Conservation (phyloP, 371 early-diverging fungal genomes). For the Rhizopus microsporus region DNA sequence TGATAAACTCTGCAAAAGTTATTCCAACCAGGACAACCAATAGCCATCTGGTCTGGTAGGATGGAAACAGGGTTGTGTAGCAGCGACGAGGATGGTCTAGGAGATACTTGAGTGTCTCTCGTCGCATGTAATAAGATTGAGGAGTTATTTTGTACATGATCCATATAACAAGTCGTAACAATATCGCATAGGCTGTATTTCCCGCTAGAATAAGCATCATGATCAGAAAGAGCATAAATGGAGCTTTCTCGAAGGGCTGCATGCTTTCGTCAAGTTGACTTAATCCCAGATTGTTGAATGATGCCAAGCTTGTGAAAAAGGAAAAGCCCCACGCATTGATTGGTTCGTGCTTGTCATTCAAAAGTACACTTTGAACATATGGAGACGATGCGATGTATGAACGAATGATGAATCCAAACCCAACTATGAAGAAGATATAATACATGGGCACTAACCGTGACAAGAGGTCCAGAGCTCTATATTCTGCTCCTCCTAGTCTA, state of each 20-base stretch:
- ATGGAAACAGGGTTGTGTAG: conserved; percentile 42
- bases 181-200: conserved; percentile 46
- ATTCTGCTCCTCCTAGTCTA: conserved; percentile 50
- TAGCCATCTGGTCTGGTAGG: conserved; percentile 46
- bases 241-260: conserved; percentile 40
- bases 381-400: conserved; percentile 34
- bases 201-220: conserved; percentile 39
- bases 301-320: conserved; percentile 35
- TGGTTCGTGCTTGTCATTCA: conserved; percentile 19
- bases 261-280: conserved; percentile 33
- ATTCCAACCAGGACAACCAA: conserved; percentile 34
- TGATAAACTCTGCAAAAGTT: conserved; percentile 33
- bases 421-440: conserved; percentile 34
- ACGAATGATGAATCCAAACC: conserved; percentile 33
- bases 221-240: conserved; percentile 24
- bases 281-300: conserved; percentile 46
- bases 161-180: conserved; percentile 40
- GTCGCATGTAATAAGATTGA: conserved; percentile 24
- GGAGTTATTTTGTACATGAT: conserved; percentile 38
- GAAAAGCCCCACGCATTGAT: conserved; percentile 42
- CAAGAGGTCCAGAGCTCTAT: conserved; percentile 44
- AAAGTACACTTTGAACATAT: conserved; percentile 34
- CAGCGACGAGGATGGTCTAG: conserved; percentile 51
- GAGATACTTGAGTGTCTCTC: conserved; percentile 38
- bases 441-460: conserved; percentile 37